Percentiles rank a stretch among this genome's conserved stretches.
Conservation (phyloP, 305 asterid species). For the Fraxinus angustifolia region DNA sequence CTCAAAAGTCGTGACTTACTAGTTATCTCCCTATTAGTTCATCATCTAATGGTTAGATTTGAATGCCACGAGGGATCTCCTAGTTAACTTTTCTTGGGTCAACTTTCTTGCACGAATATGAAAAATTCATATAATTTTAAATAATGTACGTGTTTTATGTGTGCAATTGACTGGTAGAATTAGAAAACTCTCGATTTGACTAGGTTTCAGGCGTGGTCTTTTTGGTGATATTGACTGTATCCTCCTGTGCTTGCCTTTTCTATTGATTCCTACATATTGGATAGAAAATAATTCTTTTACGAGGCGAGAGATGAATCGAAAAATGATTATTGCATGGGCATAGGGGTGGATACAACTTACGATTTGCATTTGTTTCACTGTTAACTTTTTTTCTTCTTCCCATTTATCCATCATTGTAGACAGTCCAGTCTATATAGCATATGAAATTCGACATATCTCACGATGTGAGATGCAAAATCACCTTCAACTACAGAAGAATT, state of each 20-base stretch:
- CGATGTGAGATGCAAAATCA: not conserved
- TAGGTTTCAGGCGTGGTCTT: not conserved
- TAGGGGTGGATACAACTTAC: not conserved
- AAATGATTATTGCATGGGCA: not conserved
- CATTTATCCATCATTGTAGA: not conserved
- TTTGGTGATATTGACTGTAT: not conserved
- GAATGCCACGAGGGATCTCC: not conserved
- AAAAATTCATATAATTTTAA: not conserved
- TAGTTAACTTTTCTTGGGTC: not conserved
- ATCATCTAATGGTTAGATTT: not conserved
- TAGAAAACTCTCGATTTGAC: not conserved
- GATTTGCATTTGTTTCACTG: not conserved
- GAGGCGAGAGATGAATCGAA: not conserved
- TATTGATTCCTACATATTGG: not conserved
- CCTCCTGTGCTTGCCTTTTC: not conserved
- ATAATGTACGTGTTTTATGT: not conserved
- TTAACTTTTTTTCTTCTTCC: not conserved
- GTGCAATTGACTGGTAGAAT: not conserved
- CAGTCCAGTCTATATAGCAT: not conserved
- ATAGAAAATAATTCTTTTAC: not conserved
- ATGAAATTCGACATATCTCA: not conserved
- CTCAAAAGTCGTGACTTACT: not conserved
- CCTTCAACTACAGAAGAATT: not conserved
- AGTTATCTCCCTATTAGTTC: not conserved
- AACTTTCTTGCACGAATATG: not conserved